phyloP scores from a whole-genome alignment of 2,329 filamentous ascomycete genomes.

The Pezicula radicicola region DNA sequence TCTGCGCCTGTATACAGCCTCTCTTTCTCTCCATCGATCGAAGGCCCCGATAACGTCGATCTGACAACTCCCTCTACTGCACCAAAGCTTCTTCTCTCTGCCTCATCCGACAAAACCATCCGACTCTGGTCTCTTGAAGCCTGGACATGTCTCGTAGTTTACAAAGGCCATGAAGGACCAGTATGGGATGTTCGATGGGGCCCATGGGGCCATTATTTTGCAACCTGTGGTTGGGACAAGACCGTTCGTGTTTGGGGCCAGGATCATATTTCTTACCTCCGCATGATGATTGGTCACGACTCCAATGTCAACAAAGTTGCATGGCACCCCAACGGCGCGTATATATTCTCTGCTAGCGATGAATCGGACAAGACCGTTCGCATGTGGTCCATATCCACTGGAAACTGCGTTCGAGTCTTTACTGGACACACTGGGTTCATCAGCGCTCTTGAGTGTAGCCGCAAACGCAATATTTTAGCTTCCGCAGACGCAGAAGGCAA shows the following conservation, averaged over 20 bases:
- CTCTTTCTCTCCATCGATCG: constrained; percentile 64
- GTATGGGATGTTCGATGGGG: constrained; percentile 88
- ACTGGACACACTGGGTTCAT: constrained; percentile 88
- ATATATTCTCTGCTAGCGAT: constrained; percentile 88
- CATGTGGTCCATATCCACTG: constrained; percentile 94
- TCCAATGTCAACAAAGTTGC: constrained; percentile 87
- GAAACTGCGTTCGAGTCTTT: constrained; percentile 85
- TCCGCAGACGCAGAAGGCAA: constrained; percentile 85
- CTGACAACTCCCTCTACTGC: constrained; percentile 40
- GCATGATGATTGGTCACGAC: constrained; percentile 89
- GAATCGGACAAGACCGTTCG: constrained; percentile 85
- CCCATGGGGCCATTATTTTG: constrained; percentile 93
- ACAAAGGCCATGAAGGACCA: constrained; percentile 88
- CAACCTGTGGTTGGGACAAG: constrained; percentile 83
- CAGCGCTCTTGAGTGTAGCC: constrained; percentile 79
- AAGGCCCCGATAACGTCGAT: constrained; percentile 20
- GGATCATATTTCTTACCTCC: constrained; percentile 84
- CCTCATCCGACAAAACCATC: constrained; percentile 81
- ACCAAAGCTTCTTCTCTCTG: constrained; percentile 80
- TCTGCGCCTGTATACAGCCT: constrained; percentile 86
- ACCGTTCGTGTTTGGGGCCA: constrained; percentile 90
- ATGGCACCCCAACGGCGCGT: constrained; percentile 93
- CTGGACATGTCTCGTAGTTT: constrained; percentile 90
- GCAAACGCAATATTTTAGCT: constrained; percentile 86
- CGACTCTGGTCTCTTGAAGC: constrained; percentile 91